Conservation (phyloP, 768 basidiomycete genomes). For the Auricularia cornea region DNA sequence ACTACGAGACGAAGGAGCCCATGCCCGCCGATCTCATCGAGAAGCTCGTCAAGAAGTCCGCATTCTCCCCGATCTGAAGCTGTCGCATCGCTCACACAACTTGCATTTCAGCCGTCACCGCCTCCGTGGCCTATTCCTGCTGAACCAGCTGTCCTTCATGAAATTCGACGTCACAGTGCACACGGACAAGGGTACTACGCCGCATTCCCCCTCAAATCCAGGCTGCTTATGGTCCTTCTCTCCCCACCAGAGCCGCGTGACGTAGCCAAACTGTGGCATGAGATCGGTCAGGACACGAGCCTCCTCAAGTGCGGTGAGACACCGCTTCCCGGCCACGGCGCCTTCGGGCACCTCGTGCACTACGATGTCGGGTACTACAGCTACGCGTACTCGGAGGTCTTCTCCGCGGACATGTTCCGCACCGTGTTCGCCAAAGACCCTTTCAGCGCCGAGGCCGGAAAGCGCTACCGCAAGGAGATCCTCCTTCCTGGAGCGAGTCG, state of each 20-base stretch:
- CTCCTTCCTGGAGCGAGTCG: slow-evolving; percentile 64
- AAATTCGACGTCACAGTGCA: slow-evolving; percentile 71
- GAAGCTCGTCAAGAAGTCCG: slow-evolving; percentile 73
- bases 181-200: slow-evolving; percentile 55
- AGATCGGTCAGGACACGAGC: slow-evolving; percentile 59
- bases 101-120: slow-evolving; percentile 50
- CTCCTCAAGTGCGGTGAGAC: slow-evolving; percentile 46
- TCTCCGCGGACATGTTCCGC: slow-evolving; percentile 51
- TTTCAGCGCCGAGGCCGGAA: slow-evolving; percentile 34
- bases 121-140: slow-evolving; percentile 73
- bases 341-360: no score
- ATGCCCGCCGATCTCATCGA: slow-evolving; percentile 65
- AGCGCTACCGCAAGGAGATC: slow-evolving; percentile 37
- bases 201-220: background rate
- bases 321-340: no score
- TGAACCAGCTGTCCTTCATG: slow-evolving; percentile 79
- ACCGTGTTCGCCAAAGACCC: slow-evolving; percentile 64
- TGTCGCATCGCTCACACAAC: background rate
- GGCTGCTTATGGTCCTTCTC: no score
- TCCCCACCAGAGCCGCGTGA: slow-evolving; percentile 21
- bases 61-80: no score
- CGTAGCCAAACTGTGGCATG: slow-evolving; percentile 73
- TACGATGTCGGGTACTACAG: slow-evolving; percentile 1
- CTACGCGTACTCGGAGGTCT: slow-evolving; percentile 62
- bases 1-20: slow-evolving; percentile 65